Conservation (phyloP, 768 basidiomycete genomes). For the Heimioporus sp. region DNA sequence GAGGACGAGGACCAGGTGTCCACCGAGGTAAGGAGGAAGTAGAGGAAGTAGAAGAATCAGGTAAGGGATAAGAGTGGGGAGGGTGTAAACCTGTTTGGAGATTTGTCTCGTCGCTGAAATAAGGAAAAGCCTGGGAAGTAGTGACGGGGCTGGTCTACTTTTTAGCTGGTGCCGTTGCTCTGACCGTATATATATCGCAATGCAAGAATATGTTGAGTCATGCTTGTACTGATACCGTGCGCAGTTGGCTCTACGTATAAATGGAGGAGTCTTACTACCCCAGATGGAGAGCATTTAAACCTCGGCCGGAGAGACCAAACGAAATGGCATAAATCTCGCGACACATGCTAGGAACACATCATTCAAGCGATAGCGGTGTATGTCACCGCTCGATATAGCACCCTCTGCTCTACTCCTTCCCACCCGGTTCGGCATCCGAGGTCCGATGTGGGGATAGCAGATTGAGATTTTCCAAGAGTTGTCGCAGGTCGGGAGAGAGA, state of each 20-base stretch:
- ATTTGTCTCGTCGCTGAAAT: conserved; percentile 9
- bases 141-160: conserved; percentile 20
- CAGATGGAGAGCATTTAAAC: too few species aligned
- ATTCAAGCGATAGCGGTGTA: too few species aligned
- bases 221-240: conserved; percentile 4
- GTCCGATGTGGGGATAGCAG: conserved; percentile 1
- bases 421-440: background rate
- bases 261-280: too few species aligned
- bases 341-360: background rate
- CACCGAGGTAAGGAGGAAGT: conserved; percentile 21
- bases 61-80: background rate
- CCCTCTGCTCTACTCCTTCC: background rate
- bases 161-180: conserved; percentile 22
- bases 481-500: conserved; percentile 29
- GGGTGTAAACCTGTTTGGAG: conserved; percentile 9
- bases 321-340: background rate
- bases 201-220: conserved; percentile 28
- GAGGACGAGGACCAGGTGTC: conserved; percentile 59
- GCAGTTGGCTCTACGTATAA: background rate
- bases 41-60: background rate
- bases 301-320: background rate
- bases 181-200: conserved; percentile 33
- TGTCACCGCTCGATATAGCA: background rate
- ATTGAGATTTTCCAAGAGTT: conserved; percentile 27
- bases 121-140: conserved; percentile 10